These are phyloP conservation scores for Tolypocladium inflatum DNA, from an alignment of 2,329 filamentous ascomycete species.

Conservation along the genomic window DNA sequence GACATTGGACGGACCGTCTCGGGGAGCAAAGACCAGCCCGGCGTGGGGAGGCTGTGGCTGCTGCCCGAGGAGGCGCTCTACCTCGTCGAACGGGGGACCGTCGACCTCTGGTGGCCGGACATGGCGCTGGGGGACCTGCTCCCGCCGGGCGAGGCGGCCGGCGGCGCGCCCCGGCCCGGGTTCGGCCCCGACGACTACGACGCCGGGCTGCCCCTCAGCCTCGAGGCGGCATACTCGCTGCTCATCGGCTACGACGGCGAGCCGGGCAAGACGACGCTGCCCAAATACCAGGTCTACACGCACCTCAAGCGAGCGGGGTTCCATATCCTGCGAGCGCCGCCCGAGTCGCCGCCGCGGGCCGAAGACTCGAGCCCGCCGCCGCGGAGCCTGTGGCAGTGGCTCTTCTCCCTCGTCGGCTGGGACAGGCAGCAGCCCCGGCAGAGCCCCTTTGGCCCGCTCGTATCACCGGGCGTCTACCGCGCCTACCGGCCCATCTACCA, in stretches of 20 bases:
- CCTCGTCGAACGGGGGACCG: conserved; percentile 73
- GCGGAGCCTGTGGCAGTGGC: conserved; percentile 38
- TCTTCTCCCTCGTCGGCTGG: conserved; percentile 36
- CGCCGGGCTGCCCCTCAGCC: conserved; percentile 70
- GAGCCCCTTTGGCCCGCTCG: conserved; percentile 43
- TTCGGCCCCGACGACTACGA: conserved; percentile 36
- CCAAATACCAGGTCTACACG: conserved; percentile 81
- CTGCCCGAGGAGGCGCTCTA: conserved; percentile 88
- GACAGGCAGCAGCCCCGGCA: conserved; percentile 14
- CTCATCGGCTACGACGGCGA: conserved; percentile 64
- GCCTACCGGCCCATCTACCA: conserved; percentile 64
- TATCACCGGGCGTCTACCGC: conserved; percentile 55
- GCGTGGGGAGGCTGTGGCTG: conserved; percentile 64
- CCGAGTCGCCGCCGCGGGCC: conserved; percentile 3
- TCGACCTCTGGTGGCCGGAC: conserved; percentile 80
- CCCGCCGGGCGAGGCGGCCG: conserved; percentile 19
- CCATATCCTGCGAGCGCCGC: conserved; percentile 61
- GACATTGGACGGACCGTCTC: conserved; percentile 62
- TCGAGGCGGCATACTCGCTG: conserved; percentile 83
- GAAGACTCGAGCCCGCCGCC: conserved; percentile 5
- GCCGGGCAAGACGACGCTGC: conserved; percentile 53
- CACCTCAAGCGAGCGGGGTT: conserved; percentile 79
- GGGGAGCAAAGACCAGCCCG: conserved; percentile 43
- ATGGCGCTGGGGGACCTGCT: conserved; percentile 39
- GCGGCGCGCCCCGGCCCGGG: conserved; percentile 6